Percentiles rank a stretch among this genome's conserved stretches.
phyloP scores from a whole-genome alignment of 2,329 filamentous ascomycete genomes.

The Rutstroemia sp. region DNA sequence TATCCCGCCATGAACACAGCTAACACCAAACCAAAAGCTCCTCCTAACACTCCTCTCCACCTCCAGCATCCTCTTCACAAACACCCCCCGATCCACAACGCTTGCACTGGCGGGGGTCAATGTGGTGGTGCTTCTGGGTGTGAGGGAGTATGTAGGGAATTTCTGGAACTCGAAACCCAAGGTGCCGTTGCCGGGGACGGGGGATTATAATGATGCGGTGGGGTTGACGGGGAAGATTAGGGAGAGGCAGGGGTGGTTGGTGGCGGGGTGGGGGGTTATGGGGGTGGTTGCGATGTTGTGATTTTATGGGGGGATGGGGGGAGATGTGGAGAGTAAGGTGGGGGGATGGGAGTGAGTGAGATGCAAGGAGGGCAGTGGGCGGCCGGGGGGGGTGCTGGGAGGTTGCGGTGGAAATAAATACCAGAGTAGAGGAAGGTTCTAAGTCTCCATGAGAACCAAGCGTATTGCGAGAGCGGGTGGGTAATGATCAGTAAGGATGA shows the following conservation, averaged over 20 bases:
- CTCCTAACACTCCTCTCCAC: not conserved
- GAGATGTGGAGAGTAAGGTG: too few relatives aligned
- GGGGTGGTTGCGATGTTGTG: not conserved
- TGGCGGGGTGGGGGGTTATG: not conserved
- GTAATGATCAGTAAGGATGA: too few relatives aligned
- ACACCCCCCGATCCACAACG: not conserved
- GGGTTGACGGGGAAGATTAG: not conserved
- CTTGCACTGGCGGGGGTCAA: not conserved
- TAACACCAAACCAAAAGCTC: not conserved
- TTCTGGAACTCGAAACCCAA: constrained; percentile 4
- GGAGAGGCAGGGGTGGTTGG: not conserved
- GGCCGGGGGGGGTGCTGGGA: too few relatives aligned
- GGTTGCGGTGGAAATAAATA: too few relatives aligned
- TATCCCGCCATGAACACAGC: not conserved
- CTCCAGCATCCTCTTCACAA: not conserved
- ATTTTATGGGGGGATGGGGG: not conserved
- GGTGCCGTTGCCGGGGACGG: not conserved
- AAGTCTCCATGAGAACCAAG: too few relatives aligned
- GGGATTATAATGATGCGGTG: constrained; percentile 1
- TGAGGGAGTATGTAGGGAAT: constrained; percentile 1
- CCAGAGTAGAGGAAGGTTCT: too few relatives aligned
- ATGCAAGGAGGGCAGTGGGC: too few relatives aligned
- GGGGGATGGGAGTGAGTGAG: too few relatives aligned
- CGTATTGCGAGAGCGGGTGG: too few relatives aligned
- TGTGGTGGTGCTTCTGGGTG: not conserved